Evolutionary conservation across 2,329 filamentous ascomycete species (phyloP).

Genomic region (Pseudogymnoascus sp.): DNA sequence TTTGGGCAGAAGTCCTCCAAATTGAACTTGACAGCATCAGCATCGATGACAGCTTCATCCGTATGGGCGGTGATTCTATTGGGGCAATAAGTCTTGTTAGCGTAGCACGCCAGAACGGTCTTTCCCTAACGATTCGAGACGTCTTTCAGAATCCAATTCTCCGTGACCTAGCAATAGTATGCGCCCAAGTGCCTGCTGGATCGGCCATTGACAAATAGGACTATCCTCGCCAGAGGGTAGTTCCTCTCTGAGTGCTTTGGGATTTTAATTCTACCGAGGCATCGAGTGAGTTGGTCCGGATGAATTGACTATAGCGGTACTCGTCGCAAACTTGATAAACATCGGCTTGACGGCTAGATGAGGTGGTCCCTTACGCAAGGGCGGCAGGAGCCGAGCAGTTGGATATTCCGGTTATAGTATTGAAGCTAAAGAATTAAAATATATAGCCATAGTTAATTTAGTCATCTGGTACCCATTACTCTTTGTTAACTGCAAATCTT

Average conservation of each 20-base stretch:
- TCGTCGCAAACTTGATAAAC: not conserved
- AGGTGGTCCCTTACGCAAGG: not conserved
- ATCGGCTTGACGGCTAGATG: no score
- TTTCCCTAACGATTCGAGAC: constrained; percentile 12
- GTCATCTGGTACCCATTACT: not conserved
- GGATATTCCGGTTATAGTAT: not conserved
- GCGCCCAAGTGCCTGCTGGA: not conserved
- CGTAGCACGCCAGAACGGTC: constrained; percentile 11
- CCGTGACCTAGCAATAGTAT: not conserved
- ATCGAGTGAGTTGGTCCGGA: not conserved
- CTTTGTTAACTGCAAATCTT: not conserved
- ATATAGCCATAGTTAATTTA: not conserved
- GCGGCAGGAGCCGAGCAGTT: not conserved
- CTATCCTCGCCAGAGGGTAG: not conserved
- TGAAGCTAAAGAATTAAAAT: not conserved
- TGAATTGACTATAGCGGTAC: not conserved
- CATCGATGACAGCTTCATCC: constrained; percentile 31
- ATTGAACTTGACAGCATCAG: constrained; percentile 26
- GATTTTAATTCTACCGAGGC: not conserved
- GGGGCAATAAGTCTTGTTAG: constrained; percentile 38
- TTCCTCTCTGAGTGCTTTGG: not conserved
- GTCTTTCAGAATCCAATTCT: constrained; percentile 16
- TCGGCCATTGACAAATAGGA: not conserved
- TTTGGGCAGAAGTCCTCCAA: constrained; percentile 39
- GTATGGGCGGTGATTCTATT: constrained; percentile 39